Conservation (phyloP, 139 green algal genomes). For the Chlorella ohadii region DNA sequence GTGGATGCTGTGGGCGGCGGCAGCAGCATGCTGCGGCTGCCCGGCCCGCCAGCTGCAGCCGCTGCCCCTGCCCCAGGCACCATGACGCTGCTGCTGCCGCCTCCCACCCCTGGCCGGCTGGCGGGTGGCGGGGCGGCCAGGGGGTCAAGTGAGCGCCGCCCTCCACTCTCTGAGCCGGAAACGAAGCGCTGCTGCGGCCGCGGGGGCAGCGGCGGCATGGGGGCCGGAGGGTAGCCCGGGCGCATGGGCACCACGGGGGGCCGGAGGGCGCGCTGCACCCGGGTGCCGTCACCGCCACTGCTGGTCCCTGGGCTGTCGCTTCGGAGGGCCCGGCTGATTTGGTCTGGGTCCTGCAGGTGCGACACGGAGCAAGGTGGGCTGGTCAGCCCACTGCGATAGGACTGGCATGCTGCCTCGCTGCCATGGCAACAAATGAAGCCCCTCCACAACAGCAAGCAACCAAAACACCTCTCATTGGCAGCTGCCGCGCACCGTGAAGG, state of each 20-base stretch:
- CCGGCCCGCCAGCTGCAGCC: background rate
- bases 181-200: background rate
- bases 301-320: background rate
- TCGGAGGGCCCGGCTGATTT: background rate
- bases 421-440: too few relatives aligned
- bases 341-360: background rate
- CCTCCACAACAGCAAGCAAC: too few relatives aligned
- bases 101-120: background rate
- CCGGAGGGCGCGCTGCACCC: background rate
- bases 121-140: background rate
- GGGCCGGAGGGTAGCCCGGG: background rate
- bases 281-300: background rate
- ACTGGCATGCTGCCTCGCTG: too few relatives aligned
- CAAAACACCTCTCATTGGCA: too few relatives aligned
- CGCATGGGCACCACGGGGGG: constrained; percentile 1
- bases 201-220: background rate
- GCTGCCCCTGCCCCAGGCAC: background rate
- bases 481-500: background rate
- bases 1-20: constrained; percentile 20
- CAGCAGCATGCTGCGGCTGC: constrained; percentile 26
- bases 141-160: background rate
- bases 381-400: too few relatives aligned
- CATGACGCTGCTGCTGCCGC: background rate
- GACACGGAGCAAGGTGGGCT: background rate
- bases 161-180: background rate